These are phyloP conservation scores for Takashimella koratensis DNA, from an alignment of 1,284 basidiomycete genomes.

Conservation along the genomic window DNA sequence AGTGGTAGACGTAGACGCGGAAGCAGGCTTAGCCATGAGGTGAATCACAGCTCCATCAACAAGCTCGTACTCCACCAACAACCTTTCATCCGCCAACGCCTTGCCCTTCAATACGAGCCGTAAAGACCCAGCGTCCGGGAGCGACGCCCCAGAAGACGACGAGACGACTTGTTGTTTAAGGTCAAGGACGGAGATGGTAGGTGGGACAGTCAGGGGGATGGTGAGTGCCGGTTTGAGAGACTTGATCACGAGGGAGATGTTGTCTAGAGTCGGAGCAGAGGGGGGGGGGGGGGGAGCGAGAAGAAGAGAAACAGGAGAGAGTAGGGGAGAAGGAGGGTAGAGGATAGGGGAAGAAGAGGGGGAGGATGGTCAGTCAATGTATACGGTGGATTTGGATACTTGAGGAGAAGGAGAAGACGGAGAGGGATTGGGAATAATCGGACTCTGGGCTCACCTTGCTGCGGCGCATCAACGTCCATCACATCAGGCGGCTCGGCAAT, in stretches of 20 bases:
- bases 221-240: constrained; percentile 78
- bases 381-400: too few relatives aligned
- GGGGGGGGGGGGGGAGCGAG: too few relatives aligned
- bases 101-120: constrained; percentile 87
- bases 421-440: too few relatives aligned
- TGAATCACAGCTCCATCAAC: constrained; percentile 74
- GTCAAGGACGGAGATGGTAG: constrained; percentile 70
- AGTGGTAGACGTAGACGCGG: constrained; percentile 42
- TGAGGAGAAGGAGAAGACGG: not conserved
- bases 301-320: too few relatives aligned
- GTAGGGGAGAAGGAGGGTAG: too few relatives aligned
- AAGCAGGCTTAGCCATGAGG: constrained; percentile 74
- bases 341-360: too few relatives aligned
- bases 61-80: constrained; percentile 81
- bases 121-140: constrained; percentile 63
- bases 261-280: too few relatives aligned
- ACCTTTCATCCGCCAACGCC: constrained; percentile 76
- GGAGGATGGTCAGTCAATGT: too few relatives aligned
- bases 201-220: constrained; percentile 63
- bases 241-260: constrained; percentile 75
- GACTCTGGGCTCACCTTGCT: constrained; percentile 25
- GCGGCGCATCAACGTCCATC: constrained; percentile 32
- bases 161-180: constrained; percentile 70
- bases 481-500: constrained; percentile 32
- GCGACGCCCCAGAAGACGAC: constrained; percentile 56